Conservation (phyloP, 1,284 basidiomycete genomes). For the Moesziomyces sp. region DNA sequence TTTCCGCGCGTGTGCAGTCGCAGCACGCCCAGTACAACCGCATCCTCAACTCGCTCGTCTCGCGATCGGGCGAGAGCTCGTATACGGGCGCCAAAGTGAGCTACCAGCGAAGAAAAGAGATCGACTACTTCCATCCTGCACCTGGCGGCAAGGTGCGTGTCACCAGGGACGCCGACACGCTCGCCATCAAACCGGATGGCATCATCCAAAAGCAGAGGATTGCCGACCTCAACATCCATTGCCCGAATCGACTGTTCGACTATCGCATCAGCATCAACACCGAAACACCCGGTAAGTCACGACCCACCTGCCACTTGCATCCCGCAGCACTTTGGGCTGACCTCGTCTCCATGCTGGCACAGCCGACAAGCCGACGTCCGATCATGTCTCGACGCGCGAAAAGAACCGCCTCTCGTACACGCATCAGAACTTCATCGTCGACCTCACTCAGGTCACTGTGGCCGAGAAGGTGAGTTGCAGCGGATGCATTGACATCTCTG, state of each 20-base stretch:
- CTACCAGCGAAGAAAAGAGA: conserved; percentile 81
- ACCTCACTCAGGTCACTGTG: conserved; percentile 85
- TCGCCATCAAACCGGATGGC: conserved; percentile 70
- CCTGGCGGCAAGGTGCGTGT: conserved; percentile 78
- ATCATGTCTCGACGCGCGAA: conserved; percentile 71
- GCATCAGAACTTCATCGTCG: conserved; percentile 90
- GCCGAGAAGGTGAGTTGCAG: conserved; percentile 46
- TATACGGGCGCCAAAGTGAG: conserved; percentile 74
- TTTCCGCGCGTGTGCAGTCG: conserved; percentile 69
- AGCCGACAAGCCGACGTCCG: conserved; percentile 59
- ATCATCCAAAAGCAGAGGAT: conserved; percentile 81
- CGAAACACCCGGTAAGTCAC: conserved; percentile 72
- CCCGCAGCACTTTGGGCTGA: background rate
- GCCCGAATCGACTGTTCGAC: conserved; percentile 84
- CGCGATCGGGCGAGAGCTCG: conserved; percentile 63
- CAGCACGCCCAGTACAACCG: conserved; percentile 88
- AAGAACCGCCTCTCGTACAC: conserved; percentile 93
- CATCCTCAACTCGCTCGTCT: conserved; percentile 79
- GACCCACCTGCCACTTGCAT: background rate
- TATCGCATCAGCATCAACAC: conserved; percentile 91
- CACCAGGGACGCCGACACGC: conserved; percentile 81
- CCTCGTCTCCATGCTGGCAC: background rate
- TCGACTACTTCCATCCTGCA: conserved; percentile 81
- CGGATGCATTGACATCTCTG: background rate
- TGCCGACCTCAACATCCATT: conserved; percentile 86